A percentile compares a stretch with the other conserved stretches of the same genome.
These are phyloP conservation scores for Cyclanthera cordifolia DNA, from an alignment of 306 rosid species.

Conservation along the genomic window DNA sequence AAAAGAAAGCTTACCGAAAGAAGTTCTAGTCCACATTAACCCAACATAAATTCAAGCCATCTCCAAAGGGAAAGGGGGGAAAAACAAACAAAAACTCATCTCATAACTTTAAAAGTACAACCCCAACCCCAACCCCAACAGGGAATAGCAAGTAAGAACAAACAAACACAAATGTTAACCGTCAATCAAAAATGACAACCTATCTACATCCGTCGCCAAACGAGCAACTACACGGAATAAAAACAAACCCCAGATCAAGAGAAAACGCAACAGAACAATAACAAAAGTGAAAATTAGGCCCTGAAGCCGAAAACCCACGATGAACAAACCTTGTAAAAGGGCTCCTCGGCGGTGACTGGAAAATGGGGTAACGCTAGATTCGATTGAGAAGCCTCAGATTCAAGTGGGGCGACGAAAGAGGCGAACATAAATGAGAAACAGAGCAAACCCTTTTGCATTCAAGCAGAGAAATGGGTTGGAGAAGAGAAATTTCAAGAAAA, in stretches of 20 bases:
- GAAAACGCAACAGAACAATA: neutral
- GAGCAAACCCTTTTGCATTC: neutral
- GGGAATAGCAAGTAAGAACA: too few species aligned
- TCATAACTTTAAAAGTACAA: neutral
- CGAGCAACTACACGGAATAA: slow-evolving; percentile 20
- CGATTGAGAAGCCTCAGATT: slow-evolving; percentile 12
- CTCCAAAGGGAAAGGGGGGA: neutral
- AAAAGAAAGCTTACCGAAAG: neutral
- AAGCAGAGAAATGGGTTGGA: neutral
- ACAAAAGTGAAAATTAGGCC: slow-evolving; percentile 3
- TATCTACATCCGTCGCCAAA: slow-evolving; percentile 1
- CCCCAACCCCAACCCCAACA: too few species aligned
- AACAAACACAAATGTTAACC: neutral
- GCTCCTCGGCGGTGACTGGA: slow-evolving; percentile 18
- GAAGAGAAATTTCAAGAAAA: neutral
- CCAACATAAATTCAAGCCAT: neutral
- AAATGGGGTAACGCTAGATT: slow-evolving; percentile 48
- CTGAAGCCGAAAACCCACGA: slow-evolving; percentile 23
- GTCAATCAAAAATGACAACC: neutral
- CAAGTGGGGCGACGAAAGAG: neutral
- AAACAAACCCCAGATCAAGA: slow-evolving; percentile 27
- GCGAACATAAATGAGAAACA: neutral
- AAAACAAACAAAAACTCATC: neutral
- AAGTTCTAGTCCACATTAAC: neutral
- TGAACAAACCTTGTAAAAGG: slow-evolving; percentile 33